These are phyloP conservation scores for Conoideocrella luteorostrata DNA, from an alignment of 2,329 filamentous ascomycete species.

Conservation along the genomic window DNA sequence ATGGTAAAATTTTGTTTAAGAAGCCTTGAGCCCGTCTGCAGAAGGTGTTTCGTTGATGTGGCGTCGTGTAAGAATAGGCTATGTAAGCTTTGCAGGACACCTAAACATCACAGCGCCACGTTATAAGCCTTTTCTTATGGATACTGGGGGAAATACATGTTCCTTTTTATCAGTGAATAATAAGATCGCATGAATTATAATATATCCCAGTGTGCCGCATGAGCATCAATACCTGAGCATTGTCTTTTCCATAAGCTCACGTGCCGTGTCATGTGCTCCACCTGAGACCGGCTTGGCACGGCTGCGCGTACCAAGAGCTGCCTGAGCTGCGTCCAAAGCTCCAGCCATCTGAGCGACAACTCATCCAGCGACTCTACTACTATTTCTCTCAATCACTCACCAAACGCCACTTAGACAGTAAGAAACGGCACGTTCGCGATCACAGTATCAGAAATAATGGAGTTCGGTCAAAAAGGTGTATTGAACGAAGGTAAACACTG, in stretches of 20 bases:
- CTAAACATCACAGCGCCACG: too few relatives aligned
- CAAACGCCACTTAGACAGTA: background rate
- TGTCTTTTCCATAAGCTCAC: too few relatives aligned
- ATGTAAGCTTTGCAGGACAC: too few relatives aligned
- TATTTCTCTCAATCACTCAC: conserved; percentile 6
- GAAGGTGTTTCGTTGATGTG: too few relatives aligned
- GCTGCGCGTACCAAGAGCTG: conserved; percentile 41
- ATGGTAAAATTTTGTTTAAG: too few relatives aligned
- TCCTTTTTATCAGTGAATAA: background rate
- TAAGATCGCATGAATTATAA: too few relatives aligned
- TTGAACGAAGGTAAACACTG: conserved; percentile 53
- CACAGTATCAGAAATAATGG: conserved; percentile 37
- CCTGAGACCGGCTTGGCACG: conserved; percentile 16
- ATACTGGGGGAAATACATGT: too few relatives aligned
- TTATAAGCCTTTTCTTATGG: too few relatives aligned
- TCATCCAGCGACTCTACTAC: conserved; percentile 17
- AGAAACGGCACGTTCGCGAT: background rate
- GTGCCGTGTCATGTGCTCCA: conserved; percentile 12
- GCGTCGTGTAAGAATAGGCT: too few relatives aligned
- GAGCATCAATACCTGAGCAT: too few relatives aligned
- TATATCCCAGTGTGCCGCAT: too few relatives aligned
- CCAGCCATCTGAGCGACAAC: conserved; percentile 23
- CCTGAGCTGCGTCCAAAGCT: conserved; percentile 36
- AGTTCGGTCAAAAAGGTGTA: conserved; percentile 56
- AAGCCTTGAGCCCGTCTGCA: too few relatives aligned